Percentiles rank a stretch among this genome's conserved stretches.
These are phyloP conservation scores for Aspergillus nidulans DNA, from an alignment of 495 filamentous ascomycete species.

Conservation along the genomic window DNA sequence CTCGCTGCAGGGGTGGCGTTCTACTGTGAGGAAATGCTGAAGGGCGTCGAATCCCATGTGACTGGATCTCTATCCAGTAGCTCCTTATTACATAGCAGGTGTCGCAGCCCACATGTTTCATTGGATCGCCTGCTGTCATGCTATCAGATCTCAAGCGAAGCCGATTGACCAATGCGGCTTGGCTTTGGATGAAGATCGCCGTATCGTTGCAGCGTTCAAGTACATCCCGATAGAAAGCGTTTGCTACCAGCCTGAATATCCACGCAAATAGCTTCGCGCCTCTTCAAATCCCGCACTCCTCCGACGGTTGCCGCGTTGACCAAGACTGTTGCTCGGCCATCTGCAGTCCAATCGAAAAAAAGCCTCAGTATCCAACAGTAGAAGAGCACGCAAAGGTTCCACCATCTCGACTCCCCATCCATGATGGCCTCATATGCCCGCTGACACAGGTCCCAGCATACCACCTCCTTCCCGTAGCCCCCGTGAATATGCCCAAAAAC, in stretches of 20 bases:
- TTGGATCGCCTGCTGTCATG: too few species aligned
- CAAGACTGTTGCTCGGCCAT: not conserved
- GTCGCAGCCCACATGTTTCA: too few species aligned
- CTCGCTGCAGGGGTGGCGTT: too few species aligned
- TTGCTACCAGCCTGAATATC: not conserved
- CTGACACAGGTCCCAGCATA: conserved; percentile 65
- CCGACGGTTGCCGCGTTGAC: not conserved
- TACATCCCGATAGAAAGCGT: not conserved
- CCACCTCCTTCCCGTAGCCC: conserved; percentile 43
- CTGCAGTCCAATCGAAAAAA: not conserved
- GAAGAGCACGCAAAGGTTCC: not conserved
- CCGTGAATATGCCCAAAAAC: conserved; percentile 79
- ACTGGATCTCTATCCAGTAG: too few species aligned
- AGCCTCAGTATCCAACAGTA: conserved; percentile 28
- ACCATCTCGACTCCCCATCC: conserved; percentile 22
- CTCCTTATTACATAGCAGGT: too few species aligned
- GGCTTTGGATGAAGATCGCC: too few species aligned
- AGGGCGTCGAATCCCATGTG: too few species aligned
- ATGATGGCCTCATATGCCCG: conserved; percentile 47
- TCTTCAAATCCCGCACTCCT: conserved; percentile 6
- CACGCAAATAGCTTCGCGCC: conserved; percentile 1
- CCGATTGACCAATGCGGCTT: too few species aligned
- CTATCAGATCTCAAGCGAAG: too few species aligned
- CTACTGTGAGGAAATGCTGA: too few species aligned
- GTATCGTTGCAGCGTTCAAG: too few species aligned